These are phyloP conservation scores for Fusarium tanahbumbuense DNA, from an alignment of 2,329 filamentous ascomycete genomes.

Conservation along the genomic window DNA sequence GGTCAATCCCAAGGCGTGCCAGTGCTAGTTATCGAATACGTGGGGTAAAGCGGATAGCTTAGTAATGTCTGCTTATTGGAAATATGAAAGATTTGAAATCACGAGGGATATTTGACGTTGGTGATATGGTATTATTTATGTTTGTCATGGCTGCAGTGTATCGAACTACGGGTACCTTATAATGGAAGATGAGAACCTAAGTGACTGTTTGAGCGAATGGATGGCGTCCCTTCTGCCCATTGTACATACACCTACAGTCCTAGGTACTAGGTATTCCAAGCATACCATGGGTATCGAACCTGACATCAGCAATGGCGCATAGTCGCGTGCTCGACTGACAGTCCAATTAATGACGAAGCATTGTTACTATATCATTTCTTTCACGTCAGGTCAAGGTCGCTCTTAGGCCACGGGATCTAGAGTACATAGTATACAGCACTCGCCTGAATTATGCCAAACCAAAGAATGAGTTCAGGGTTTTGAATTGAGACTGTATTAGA, in stretches of 20 bases:
- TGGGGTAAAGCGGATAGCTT: conserved; percentile 32
- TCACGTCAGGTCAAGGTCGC: not conserved
- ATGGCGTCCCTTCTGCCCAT: not conserved
- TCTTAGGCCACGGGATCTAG: not conserved
- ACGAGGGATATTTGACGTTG: conserved; percentile 6
- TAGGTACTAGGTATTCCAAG: not conserved
- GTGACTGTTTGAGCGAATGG: not conserved
- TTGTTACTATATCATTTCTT: conserved; percentile 12
- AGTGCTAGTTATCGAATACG: conserved; percentile 15
- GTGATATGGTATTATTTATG: conserved; percentile 1
- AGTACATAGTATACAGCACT: not conserved
- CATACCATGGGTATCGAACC: not conserved
- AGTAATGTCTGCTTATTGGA: conserved; percentile 20
- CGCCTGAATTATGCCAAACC: not conserved
- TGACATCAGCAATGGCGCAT: conserved; percentile 23
- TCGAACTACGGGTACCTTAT: conserved; percentile 1
- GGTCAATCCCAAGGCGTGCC: conserved; percentile 39
- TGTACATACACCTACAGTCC: not conserved
- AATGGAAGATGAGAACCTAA: not conserved
- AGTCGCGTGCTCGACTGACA: conserved; percentile 29
- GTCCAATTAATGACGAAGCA: not conserved
- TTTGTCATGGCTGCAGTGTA: conserved; percentile 4
- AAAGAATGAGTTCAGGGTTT: not conserved
- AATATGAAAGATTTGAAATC: conserved; percentile 5
- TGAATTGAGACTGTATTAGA: not conserved